These are phyloP conservation scores for Hypoxylon sp. DNA, from an alignment of 2,329 filamentous ascomycete species.

Conservation along the genomic window DNA sequence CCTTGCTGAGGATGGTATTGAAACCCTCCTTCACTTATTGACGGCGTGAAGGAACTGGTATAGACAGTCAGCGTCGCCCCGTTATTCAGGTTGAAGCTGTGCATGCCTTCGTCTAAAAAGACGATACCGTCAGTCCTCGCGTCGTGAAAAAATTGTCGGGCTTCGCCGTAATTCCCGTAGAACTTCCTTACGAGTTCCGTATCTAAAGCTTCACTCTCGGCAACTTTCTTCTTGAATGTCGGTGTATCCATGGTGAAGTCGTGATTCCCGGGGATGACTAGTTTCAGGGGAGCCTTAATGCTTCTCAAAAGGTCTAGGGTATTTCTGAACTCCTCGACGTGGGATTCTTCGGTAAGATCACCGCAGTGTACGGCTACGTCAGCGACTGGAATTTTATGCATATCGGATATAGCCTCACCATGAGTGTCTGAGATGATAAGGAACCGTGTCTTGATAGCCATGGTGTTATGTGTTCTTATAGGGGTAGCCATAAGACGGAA, in stretches of 20 bases:
- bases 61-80: slow-evolving; percentile 65
- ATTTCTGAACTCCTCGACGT: slow-evolving; percentile 57
- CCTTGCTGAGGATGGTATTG: slow-evolving; percentile 59
- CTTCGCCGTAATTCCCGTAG: slow-evolving; percentile 60
- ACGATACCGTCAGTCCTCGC: slow-evolving; percentile 58
- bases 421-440: slow-evolving; percentile 65
- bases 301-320: slow-evolving; percentile 57
- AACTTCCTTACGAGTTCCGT: slow-evolving; percentile 46
- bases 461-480: not conserved
- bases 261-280: slow-evolving; percentile 67
- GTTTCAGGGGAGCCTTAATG: slow-evolving; percentile 62
- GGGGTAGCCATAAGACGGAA: not conserved
- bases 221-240: slow-evolving; percentile 56
- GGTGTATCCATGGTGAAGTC: slow-evolving; percentile 61
- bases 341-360: slow-evolving; percentile 63
- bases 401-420: slow-evolving; percentile 65
- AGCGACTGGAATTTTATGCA: slow-evolving; percentile 63
- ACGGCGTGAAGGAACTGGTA: slow-evolving; percentile 68
- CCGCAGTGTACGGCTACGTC: slow-evolving; percentile 67
- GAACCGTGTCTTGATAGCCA: slow-evolving; percentile 57
- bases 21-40: slow-evolving; percentile 63
- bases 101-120: slow-evolving; percentile 68
- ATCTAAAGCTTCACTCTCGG: slow-evolving; percentile 25
- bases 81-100: slow-evolving; percentile 65
- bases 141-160: slow-evolving; percentile 57